Evolutionary conservation across 371 early-diverging fungal species (phyloP), one percentile per base, ranked within the genome.

Genomic region (Neoconidiobolus thromboides): DNA sequence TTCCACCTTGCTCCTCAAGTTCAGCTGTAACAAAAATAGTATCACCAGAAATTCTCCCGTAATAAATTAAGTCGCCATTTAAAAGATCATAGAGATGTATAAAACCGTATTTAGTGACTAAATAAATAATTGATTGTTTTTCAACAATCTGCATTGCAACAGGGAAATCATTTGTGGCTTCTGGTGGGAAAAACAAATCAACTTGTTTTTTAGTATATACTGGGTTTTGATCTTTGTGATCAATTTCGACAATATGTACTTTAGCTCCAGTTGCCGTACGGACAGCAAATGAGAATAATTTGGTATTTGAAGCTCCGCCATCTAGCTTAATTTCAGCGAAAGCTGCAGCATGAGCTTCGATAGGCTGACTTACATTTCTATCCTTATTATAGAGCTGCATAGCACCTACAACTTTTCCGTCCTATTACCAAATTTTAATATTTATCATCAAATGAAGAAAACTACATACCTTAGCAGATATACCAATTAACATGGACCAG

Each of bases 11-110:
- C 9, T 76, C 73, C 50, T 86, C 84, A 63, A 87, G 80, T 65
- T 91, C 93, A n/a, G 94, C 84, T 59, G 97, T 90, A 43, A 91
- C 89, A 77, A 97, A 97, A 60, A 97, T 87, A 37, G 98, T 93
- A 58, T 96, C 98, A 42, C 86, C 89, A 64, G 86, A 87, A 63
- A 97, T 94, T 61, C 97, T 82, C 74, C 96, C 95, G 84, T 90
- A 90, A 72, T 85, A 97, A 53, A 97, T 82, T 70, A 91, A 89
- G 10, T 83, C 79, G 41, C 92, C 96, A 5, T 87, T 77, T 69
- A 93, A 95, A 48, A 97, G 75, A 65, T 95, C 95, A 71, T 91
- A 96, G 40, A 97, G 73, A 67, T 96, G 96, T 61, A 96, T 86
- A 68, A 86, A 96, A n/a, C 97, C 97, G 69, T 83, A 88, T 74